Evolutionary conservation across 176 grass and related monocot species (phyloP), one percentile per base, ranked within the genome.

Genomic region (Echinochloa phyllopogon): DNA sequence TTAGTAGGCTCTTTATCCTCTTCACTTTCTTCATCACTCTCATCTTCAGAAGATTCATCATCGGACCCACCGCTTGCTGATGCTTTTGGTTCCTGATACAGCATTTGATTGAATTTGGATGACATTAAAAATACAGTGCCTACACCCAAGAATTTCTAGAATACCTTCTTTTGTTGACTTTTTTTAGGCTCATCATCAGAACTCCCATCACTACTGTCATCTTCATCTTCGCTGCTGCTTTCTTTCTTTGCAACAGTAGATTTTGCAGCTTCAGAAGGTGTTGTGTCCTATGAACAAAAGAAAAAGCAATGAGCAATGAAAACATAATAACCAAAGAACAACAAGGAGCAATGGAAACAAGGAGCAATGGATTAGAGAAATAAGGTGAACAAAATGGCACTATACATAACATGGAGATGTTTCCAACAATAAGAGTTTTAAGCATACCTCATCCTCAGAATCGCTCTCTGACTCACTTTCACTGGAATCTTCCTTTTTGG

Each of bases 131-230:
- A 2, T 6, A 18, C 3, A 43, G 3, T 44, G 5, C 42, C 23
- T 1, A 39, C 64, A 29, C 23, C 29, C 29, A 47, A 41, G 25
- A 40, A 84, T 48, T 65, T 27, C 2, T 5, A 15, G 11, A 42
- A 15, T 86, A 92, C 90, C 65, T 77, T 86, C 45, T 85, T 85
- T 42, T 59, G 45, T 47, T 78, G 56, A 10, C 4, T 12, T 74
- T 86, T 74, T 40, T 82, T 74, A 87, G 80, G 58, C 72, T 94
- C 86, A 10, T 92, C 93, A 65, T 90, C 93, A 29, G 84, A 92
- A 82, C 91, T 90, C 69, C 86, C 91, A 18, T 89, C 89, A 49
- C 82, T 85, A 63, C 37, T 67, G 70, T 84, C 56, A 2, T 79
- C 83, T 0, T 76, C 86, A 10, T 90, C 89, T 55, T 89, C 89